These are phyloP conservation scores for Daldinia sp. DNA, from an alignment of 2,329 filamentous ascomycete species.

Conservation along the genomic window DNA sequence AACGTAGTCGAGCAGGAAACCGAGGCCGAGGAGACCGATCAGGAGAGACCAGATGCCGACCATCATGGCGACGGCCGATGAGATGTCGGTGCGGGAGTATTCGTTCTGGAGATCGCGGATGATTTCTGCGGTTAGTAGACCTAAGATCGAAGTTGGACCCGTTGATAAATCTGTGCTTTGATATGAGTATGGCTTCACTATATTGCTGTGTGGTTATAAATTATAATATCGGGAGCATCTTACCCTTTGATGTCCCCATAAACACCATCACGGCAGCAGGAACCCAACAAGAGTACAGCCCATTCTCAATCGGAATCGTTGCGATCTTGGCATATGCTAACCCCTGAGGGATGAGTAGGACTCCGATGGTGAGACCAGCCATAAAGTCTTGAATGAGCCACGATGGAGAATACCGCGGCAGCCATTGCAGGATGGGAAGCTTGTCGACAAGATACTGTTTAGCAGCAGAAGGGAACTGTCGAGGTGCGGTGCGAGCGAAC, in stretches of 20 bases:
- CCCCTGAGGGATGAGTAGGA: conserved; percentile 68
- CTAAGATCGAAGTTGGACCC: conserved; percentile 71
- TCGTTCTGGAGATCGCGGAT: conserved; percentile 61
- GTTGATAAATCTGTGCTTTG: conserved; percentile 62
- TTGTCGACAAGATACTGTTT: conserved; percentile 67
- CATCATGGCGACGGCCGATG: conserved; percentile 68
- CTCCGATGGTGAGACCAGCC: conserved; percentile 67
- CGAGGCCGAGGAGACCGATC: conserved; percentile 68
- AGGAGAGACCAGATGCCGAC: conserved; percentile 68
- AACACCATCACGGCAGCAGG: conserved; percentile 65
- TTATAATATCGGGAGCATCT: conserved; percentile 14
- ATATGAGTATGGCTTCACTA: not conserved
- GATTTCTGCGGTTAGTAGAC: conserved; percentile 69
- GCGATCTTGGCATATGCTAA: conserved; percentile 70
- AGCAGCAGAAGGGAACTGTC: conserved; percentile 59
- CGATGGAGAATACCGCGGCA: conserved; percentile 66
- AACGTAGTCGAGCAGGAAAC: conserved; percentile 72
- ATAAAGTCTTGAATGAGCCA: conserved; percentile 70
- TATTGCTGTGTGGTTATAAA: not conserved
- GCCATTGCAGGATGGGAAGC: conserved; percentile 68
- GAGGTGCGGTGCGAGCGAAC: conserved; percentile 44
- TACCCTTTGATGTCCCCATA: conserved; percentile 69
- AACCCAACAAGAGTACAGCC: conserved; percentile 67
- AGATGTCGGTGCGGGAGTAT: conserved; percentile 63
- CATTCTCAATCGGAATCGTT: conserved; percentile 67